Conservation (phyloP, 805 yeast genomes). For the Kazachstania psychrophila region DNA sequence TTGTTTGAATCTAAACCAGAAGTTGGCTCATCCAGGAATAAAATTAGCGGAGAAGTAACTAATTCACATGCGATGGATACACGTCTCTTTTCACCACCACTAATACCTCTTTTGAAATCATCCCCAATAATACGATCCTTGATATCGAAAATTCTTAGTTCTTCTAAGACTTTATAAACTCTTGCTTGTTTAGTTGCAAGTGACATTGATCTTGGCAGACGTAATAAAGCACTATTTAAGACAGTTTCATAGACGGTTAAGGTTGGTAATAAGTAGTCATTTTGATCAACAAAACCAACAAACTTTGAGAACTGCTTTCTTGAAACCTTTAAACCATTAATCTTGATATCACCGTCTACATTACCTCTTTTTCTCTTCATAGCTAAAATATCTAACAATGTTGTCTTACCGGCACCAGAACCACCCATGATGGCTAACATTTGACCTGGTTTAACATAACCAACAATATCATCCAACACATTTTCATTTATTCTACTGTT, state of each 20-base stretch:
- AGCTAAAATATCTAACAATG: constrained; percentile 83
- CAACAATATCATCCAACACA: constrained; percentile 58
- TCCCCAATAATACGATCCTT: constrained; percentile 83
- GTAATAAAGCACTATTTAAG: constrained; percentile 76
- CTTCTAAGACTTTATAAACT: constrained; percentile 77
- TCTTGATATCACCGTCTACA: constrained; percentile 54
- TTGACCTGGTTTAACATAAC: constrained; percentile 77
- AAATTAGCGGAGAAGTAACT: constrained; percentile 77
- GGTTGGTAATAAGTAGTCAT: constrained; percentile 83
- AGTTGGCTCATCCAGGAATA: constrained; percentile 87
- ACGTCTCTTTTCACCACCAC: constrained; percentile 78
- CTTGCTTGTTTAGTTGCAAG: constrained; percentile 60
- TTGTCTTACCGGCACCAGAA: constrained; percentile 97
- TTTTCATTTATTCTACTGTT: constrained; percentile 14
- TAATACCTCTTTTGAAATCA: constrained; percentile 79
- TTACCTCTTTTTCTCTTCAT: constrained; percentile 74
- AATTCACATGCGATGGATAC: constrained; percentile 91
- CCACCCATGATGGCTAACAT: constrained; percentile 97
- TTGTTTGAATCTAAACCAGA: constrained; percentile 92
- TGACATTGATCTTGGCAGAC: constrained; percentile 80
- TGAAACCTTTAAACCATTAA: constrained; percentile 51
- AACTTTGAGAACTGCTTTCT: constrained; percentile 48
- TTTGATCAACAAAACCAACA: constrained; percentile 94
- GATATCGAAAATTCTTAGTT: constrained; percentile 72
- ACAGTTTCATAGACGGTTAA: constrained; percentile 94